A percentile compares a stretch with the other conserved stretches of the same genome.
Evolutionary conservation across 345 rosid species (phyloP).

Genomic region (Hibiscus trionum): DNA sequence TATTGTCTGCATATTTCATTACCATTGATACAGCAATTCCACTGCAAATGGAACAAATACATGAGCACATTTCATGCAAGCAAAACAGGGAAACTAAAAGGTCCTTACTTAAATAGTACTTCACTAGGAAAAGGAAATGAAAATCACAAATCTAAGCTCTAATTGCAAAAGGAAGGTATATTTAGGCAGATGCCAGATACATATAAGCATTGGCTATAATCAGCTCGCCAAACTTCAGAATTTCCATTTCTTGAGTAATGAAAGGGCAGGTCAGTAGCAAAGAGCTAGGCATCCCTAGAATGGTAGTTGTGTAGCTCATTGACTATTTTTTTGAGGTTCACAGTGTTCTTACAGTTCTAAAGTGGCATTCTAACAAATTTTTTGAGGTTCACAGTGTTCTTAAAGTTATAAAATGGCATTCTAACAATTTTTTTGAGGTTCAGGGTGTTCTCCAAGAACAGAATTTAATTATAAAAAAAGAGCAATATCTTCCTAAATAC

Average conservation of each 20-base stretch:
- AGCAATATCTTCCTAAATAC: background rate
- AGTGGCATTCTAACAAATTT: background rate
- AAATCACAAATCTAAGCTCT: background rate
- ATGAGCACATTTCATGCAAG: background rate
- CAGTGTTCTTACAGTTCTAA: background rate
- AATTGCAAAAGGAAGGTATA: background rate
- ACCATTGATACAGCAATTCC: conserved; percentile 99
- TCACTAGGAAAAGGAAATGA: background rate
- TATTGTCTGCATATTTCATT: conserved; percentile 95
- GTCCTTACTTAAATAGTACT: background rate
- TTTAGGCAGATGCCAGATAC: background rate
- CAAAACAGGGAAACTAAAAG: background rate
- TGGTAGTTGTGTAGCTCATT: background rate
- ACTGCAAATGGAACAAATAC: conserved; percentile 37
- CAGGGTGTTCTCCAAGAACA: background rate
- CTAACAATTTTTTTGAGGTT: background rate
- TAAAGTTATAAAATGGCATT: too few species aligned
- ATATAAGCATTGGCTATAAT: background rate
- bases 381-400: background rate
- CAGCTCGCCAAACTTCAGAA: background rate
- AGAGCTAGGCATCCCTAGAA: background rate
- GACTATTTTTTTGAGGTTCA: background rate
- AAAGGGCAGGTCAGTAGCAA: background rate
- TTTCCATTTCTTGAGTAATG: background rate
- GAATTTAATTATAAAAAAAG: background rate